Evolutionary conservation across 192 early-diverging fungal species (phyloP).

Genomic region (Funneliformis mosseae): DNA sequence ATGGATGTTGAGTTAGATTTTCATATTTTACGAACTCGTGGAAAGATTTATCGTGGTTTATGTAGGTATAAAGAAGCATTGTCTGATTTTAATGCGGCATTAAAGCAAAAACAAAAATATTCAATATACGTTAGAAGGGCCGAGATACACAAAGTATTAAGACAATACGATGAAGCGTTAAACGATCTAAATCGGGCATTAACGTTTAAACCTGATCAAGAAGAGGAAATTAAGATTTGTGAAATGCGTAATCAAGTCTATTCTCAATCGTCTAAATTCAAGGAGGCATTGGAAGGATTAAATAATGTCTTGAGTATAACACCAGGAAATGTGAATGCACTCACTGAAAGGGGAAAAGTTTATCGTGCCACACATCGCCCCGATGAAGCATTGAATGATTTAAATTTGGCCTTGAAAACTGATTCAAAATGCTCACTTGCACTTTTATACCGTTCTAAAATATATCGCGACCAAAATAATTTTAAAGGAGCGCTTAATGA

Average conservation of each 20-base stretch:
- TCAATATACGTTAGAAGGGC: background rate
- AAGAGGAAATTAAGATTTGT: background rate
- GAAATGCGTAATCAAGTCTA: constrained; percentile 2
- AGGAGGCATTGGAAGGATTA: constrained; percentile 3
- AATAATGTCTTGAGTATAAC: background rate
- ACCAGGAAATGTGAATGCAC: background rate
- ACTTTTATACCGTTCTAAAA: background rate
- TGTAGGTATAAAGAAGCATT: constrained; percentile 16
- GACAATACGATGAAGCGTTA: constrained; percentile 6
- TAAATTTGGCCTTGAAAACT: background rate
- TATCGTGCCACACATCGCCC: background rate
- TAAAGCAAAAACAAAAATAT: background rate
- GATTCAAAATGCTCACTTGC: background rate
- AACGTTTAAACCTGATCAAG: background rate
- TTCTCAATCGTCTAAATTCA: background rate
- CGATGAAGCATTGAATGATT: constrained; percentile 1
- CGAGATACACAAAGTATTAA: background rate
- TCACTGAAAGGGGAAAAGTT: background rate
- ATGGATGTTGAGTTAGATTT: background rate
- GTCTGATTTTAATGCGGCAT: constrained; percentile 20
- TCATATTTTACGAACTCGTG: background rate
- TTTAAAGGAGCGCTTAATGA: background rate
- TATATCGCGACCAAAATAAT: background rate
- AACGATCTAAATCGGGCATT: background rate
- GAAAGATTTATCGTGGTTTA: constrained; percentile 1